Evolutionary conservation across 768 basidiomycete species (phyloP).

Genomic region (Galerina marginata): DNA sequence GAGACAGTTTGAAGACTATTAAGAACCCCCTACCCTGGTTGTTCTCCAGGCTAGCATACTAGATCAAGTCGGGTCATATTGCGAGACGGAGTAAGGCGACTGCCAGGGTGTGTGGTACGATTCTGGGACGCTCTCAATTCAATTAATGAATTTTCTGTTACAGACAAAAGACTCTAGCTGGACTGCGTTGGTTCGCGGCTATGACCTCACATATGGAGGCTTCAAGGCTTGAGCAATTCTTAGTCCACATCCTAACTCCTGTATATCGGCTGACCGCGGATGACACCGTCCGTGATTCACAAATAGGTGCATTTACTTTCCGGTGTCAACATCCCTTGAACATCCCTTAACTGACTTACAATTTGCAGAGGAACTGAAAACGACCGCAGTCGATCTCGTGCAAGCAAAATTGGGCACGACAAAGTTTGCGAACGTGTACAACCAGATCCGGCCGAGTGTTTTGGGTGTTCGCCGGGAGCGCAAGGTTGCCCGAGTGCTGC

Average conservation of each 20-base stretch:
- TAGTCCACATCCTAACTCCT: conserved; percentile 86
- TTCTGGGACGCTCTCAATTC: neutral
- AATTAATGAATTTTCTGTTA: conserved; percentile 8
- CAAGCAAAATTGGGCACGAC: conserved; percentile 89
- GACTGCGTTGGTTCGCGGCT: conserved; percentile 93
- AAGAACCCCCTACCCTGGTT: conserved; percentile 82
- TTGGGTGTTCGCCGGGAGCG: conserved; percentile 73
- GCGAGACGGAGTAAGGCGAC: conserved; percentile 61
- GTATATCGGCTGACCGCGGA: conserved; percentile 89
- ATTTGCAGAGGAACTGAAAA: conserved; percentile 77
- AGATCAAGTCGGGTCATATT: conserved; percentile 78
- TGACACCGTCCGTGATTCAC: conserved; percentile 76
- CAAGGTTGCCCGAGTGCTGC: conserved; percentile 60
- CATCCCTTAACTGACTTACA: neutral
- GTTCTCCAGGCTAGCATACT: conserved; percentile 94
- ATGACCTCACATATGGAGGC: conserved; percentile 78
- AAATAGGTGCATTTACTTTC: conserved; percentile 66
- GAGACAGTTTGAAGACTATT: conserved; percentile 32
- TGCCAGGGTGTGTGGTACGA: conserved; percentile 42
- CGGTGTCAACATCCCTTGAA: too few species aligned
- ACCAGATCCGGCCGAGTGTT: conserved; percentile 75
- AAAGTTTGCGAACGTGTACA: conserved; percentile 81
- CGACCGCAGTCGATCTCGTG: conserved; percentile 77
- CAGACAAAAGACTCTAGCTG: conserved; percentile 80
- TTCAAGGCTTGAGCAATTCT: conserved; percentile 62